Evolutionary conservation across 805 yeast genomes (phyloP).

Genomic region (Yamadazyma phyllophila): DNA sequence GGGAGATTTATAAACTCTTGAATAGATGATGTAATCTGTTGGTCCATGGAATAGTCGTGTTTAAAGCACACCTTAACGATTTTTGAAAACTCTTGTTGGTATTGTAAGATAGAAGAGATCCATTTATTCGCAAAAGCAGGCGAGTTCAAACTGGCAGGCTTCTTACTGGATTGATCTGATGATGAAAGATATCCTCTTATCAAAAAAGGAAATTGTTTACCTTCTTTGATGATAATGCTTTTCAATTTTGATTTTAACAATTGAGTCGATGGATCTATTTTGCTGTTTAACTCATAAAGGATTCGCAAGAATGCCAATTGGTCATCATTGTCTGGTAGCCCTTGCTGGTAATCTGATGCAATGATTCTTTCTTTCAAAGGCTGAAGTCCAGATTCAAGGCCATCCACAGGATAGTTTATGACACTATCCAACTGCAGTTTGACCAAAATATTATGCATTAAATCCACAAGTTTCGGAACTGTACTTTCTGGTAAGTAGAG

Average conservation of each 20-base stretch:
- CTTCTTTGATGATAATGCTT: slow-evolving; percentile 43
- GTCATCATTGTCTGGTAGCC: slow-evolving; percentile 11
- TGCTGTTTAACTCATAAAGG: slow-evolving; percentile 48
- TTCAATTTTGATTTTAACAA: slow-evolving; percentile 49
- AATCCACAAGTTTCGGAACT: slow-evolving; percentile 48
- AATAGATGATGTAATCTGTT: slow-evolving; percentile 59
- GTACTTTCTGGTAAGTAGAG: slow-evolving; percentile 56
- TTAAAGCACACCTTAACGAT: slow-evolving; percentile 50
- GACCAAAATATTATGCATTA: slow-evolving; percentile 61
- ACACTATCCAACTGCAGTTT: slow-evolving; percentile 56
- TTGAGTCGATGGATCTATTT: slow-evolving; percentile 53
- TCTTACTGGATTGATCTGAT: slow-evolving; percentile 1
- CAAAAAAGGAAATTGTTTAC: slow-evolving; percentile 32
- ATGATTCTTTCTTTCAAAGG: slow-evolving; percentile 26
- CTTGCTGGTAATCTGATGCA: background rate
- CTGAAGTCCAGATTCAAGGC: slow-evolving; percentile 56
- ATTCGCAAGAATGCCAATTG: slow-evolving; percentile 41
- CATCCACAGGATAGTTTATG: slow-evolving; percentile 48
- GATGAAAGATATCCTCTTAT: slow-evolving; percentile 15
- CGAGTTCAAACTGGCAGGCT: slow-evolving; percentile 22
- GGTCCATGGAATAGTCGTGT: slow-evolving; percentile 48
- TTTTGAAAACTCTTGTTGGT: slow-evolving; percentile 49
- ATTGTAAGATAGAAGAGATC: slow-evolving; percentile 56
- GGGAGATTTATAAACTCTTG: slow-evolving; percentile 56
- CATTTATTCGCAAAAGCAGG: slow-evolving; percentile 63